Evolutionary conservation across 129 eudicot genomes (phyloP).

Genomic region (Tagetes patula): DNA sequence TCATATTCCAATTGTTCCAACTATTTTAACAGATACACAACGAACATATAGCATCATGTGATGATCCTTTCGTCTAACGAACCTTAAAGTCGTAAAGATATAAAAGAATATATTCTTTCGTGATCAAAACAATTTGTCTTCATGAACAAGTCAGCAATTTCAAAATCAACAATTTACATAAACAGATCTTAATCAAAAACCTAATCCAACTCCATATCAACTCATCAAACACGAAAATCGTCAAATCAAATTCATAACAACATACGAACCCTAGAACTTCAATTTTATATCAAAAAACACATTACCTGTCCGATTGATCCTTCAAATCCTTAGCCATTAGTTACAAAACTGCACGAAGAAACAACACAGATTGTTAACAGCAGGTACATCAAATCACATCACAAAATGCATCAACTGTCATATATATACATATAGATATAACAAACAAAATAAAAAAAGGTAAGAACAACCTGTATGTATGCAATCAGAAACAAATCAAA

Average conservation of each 20-base stretch:
- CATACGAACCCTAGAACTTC: constrained; percentile 20
- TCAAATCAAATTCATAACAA: neutral
- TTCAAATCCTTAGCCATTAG: constrained; percentile 38
- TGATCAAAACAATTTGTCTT: constrained; percentile 15
- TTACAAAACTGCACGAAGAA: constrained; percentile 26
- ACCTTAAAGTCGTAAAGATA: too few relatives aligned
- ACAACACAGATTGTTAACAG: neutral
- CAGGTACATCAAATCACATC: neutral
- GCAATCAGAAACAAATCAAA: constrained; percentile 15
- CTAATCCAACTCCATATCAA: neutral
- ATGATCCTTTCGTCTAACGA: too few relatives aligned
- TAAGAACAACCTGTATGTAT: constrained; percentile 27
- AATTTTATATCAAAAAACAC: constrained; percentile 5
- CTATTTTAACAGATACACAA: constrained; percentile 15
- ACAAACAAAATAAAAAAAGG: neutral
- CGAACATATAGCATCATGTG: constrained; percentile 19
- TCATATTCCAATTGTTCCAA: constrained; percentile 10
- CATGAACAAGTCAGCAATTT: constrained; percentile 15
- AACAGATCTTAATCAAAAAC: neutral
- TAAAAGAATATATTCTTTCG: neutral
- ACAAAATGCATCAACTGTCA: constrained; percentile 8
- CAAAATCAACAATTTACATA: constrained; percentile 5
- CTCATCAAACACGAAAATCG: neutral
- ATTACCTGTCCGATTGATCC: constrained; percentile 31
- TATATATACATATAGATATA: constrained; percentile 14